Evolutionary conservation across 306 rosid genomes (phyloP).

Genomic region (Prunus davidiana): DNA sequence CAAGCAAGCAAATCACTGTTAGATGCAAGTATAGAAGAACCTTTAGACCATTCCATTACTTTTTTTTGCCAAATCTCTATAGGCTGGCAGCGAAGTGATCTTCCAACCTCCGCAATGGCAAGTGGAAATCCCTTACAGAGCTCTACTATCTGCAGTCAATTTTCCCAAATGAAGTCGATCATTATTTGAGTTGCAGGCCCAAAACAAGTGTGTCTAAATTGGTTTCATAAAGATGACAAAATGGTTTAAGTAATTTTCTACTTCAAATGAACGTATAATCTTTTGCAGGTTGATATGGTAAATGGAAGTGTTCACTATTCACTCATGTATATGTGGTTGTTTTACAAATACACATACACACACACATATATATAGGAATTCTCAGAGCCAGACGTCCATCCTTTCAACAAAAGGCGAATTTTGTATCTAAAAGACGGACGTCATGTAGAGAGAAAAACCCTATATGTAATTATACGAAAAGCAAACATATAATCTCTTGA

Average conservation of each 20-base stretch:
- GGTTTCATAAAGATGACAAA: slow-evolving; percentile 23
- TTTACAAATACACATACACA: too few species aligned
- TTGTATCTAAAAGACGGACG: too few species aligned
- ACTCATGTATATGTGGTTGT: too few species aligned
- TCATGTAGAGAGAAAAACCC: too few species aligned
- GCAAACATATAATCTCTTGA: neutral
- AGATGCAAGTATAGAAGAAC: slow-evolving; percentile 27
- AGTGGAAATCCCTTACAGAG: slow-evolving; percentile 49
- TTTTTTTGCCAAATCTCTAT: slow-evolving; percentile 25
- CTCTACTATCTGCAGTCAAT: slow-evolving; percentile 47
- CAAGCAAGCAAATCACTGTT: slow-evolving; percentile 17
- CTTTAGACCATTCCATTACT: slow-evolving; percentile 25
- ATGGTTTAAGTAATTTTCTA: neutral
- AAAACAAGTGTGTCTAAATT: slow-evolving; percentile 3
- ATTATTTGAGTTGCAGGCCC: neutral
- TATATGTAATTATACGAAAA: too few species aligned
- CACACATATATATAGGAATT: too few species aligned
- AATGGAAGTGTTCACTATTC: neutral
- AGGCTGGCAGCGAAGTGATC: slow-evolving; percentile 29
- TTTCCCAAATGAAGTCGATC: neutral
- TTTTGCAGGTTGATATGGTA: neutral
- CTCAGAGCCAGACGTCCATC: too few species aligned
- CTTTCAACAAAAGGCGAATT: too few species aligned
- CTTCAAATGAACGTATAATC: neutral
- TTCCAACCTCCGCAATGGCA: slow-evolving; percentile 40